Evolutionary conservation across 2,329 filamentous ascomycete genomes (phyloP).

Genomic region (Claviceps africana): DNA sequence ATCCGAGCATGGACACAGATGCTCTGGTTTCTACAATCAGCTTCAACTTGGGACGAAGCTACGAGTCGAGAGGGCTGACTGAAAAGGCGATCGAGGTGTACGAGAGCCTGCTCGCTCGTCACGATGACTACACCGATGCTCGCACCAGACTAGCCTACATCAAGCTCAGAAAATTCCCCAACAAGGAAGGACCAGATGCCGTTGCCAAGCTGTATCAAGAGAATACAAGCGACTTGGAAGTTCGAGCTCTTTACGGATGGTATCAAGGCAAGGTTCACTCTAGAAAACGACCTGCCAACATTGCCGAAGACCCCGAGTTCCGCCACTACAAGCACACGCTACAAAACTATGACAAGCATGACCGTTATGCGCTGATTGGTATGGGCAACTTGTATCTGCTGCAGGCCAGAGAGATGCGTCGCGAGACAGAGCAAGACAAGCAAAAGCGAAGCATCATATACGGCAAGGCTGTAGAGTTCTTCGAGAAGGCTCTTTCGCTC

Average conservation of each 20-base stretch:
- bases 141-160: constrained; percentile 82
- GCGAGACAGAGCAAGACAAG: constrained; percentile 78
- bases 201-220: constrained; percentile 76
- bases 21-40: constrained; percentile 90
- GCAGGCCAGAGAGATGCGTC: constrained; percentile 84
- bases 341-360: constrained; percentile 90
- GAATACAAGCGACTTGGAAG: constrained; percentile 75
- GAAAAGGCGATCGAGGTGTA: constrained; percentile 84
- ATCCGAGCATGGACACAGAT: constrained; percentile 69
- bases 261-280: constrained; percentile 70
- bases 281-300: constrained; percentile 66
- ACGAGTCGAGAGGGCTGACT: constrained; percentile 68
- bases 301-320: constrained; percentile 81
- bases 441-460: constrained; percentile 82
- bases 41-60: constrained; percentile 88
- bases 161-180: constrained; percentile 63
- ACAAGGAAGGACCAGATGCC: constrained; percentile 73
- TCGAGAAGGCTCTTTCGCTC: constrained; percentile 91
- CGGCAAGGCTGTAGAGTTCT: constrained; percentile 89
- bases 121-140: constrained; percentile 86
- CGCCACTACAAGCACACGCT: constrained; percentile 94
- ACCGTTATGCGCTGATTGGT: constrained; percentile 86
- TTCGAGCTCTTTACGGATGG: constrained; percentile 88
- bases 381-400: constrained; percentile 91
- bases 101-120: constrained; percentile 68